These are phyloP conservation scores for Trichomonascaceae sp. DNA, from an alignment of 1,139 yeast genomes.

Conservation along the genomic window DNA sequence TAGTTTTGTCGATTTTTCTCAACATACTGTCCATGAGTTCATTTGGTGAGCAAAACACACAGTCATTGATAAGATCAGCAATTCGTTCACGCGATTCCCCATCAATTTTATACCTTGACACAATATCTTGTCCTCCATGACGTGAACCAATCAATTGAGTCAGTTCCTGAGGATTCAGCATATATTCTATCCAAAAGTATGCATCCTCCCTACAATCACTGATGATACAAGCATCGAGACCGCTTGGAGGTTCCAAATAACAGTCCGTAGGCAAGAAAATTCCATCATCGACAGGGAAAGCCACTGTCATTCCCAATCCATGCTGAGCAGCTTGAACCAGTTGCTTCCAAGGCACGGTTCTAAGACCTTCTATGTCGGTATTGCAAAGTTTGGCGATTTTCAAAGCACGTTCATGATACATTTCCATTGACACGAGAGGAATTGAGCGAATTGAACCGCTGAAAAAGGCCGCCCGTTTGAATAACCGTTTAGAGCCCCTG, in stretches of 20 bases:
- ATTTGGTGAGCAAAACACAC: constrained; percentile 17
- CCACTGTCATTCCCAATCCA: constrained; percentile 15
- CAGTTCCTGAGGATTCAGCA: constrained; percentile 4
- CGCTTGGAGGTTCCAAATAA: constrained; percentile 7
- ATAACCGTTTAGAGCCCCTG: constrained; percentile 8
- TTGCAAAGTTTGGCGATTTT: constrained; percentile 12
- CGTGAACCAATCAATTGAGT: constrained; percentile 2
- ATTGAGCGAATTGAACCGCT: constrained; percentile 19
- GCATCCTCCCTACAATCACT: constrained; percentile 25
- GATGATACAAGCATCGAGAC: constrained; percentile 15
- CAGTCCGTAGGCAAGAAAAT: constrained; percentile 15
- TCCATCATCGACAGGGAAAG: constrained; percentile 22
- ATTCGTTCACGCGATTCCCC: constrained; percentile 7
- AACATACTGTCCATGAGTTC: constrained; percentile 13
- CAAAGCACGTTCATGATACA: constrained; percentile 13
- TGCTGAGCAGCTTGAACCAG: constrained; percentile 19
- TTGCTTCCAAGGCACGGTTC: constrained; percentile 15
- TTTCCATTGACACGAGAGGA: constrained; percentile 13
- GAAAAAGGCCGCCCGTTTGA: constrained; percentile 18
- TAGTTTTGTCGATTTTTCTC: constrained; percentile 10
- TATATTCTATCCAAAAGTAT: constrained; percentile 20
- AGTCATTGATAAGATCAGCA: constrained; percentile 18
- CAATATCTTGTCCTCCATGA: constrained; percentile 10
- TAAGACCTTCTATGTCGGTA: constrained; percentile 13
- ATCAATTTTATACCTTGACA: constrained; percentile 10